phyloP scores from a whole-genome alignment of 768 basidiomycete genomes.

The Amanita muscaria region DNA sequence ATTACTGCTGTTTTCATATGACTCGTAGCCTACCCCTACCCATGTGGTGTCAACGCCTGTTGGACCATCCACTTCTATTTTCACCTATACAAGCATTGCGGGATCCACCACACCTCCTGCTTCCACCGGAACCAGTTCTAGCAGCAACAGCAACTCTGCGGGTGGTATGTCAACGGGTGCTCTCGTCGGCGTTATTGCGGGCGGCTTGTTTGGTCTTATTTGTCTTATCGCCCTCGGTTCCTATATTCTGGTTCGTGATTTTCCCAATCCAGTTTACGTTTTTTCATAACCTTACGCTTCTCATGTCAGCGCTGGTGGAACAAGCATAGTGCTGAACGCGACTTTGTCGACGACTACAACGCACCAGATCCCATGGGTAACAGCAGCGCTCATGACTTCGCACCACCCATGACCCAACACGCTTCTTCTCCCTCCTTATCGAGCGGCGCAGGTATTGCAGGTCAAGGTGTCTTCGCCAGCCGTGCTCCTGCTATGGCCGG shows the following conservation, averaged over 20 bases:
- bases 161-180: conserved; percentile 29
- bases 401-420: conserved; percentile 15
- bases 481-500: conserved; percentile 34
- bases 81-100: background rate
- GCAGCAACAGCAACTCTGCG: background rate
- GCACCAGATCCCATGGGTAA: conserved; percentile 15
- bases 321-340: conserved; percentile 2
- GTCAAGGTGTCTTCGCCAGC: conserved; percentile 22
- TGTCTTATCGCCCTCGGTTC: conserved; percentile 28
- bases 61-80: background rate
- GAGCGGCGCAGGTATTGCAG: conserved; percentile 29
- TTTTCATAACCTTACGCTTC: background rate
- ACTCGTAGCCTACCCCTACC: no score
- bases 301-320: background rate
- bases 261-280: conserved; percentile 1
- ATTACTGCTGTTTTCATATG: no score
- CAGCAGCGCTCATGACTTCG: background rate
- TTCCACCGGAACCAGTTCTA: background rate
- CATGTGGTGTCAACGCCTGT: no score
- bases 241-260: conserved; percentile 29
- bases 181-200: conserved; percentile 30
- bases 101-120: background rate
- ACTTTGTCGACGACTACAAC: conserved; percentile 8
- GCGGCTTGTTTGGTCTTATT: conserved; percentile 30
- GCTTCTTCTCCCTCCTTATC: conserved; percentile 18